Evolutionary conservation across 768 basidiomycete species (phyloP), one percentile per base, ranked within the genome.

Genomic region (Mycena haematopus): DNA sequence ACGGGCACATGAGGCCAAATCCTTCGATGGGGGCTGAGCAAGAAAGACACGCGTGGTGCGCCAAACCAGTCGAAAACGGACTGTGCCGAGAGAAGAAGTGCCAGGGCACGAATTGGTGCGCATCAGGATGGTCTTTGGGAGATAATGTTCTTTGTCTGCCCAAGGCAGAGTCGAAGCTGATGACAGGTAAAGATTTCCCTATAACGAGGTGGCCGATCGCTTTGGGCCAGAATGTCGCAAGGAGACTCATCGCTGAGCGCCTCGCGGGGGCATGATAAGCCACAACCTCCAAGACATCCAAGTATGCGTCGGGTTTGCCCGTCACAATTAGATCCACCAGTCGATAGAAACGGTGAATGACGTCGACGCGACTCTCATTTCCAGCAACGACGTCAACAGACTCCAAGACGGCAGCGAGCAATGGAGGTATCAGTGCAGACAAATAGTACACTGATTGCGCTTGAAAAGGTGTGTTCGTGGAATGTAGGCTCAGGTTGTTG

Each of bases 61-160:
- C 74, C 38, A 71, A 52, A 22, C 70, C 77, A 65, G 51, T 75
- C 68, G 73, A 76, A 68, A 56, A 71, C 25, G 61, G 66, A 68
- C 42, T 65, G 24, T 36, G 66, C 13, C 53, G 68, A 44, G 65
- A 70, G 63, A 59, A 67, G 63, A 79, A 92, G 27, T 82, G 76
- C 91, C 91, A 93, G 10, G 88, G 85, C 1, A 85, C 74, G 69
- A 92, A 91, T 64, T 90, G 85, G 71, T 92, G 91, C 3, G 76
- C 71, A 59, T 83, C 78, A 2, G 78, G 74, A 62, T 79, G 77
- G n/a, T 77, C 71, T 52, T 60, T 67, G 27, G 65, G 65, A 14
- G 52, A 56, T 56, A 19, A 36, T 17, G 45, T 56, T 53, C 58
- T 55, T 21, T 42, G 54, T 55, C 60, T 58, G 13, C 52, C 46